Evolutionary conservation across 441 rosid species (phyloP), one percentile per base, ranked within the genome.

Genomic region (Brassica hybrid): DNA sequence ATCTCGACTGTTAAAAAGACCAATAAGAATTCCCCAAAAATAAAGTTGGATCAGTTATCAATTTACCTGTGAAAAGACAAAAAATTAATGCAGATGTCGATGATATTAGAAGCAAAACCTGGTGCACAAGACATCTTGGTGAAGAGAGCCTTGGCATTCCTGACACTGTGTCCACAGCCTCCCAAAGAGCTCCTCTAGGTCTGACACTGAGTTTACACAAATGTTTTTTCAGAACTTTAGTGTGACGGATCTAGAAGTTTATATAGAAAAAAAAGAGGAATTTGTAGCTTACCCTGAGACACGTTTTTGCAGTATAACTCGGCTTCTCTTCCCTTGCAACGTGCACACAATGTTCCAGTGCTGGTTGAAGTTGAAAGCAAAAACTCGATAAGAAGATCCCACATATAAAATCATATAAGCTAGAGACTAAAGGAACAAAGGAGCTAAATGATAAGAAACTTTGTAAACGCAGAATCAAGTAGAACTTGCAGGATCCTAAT

Each of bases 111-210:
- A 27, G 6, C 6, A 27, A 27, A 27, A 27, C 99, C 98, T 92
- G 36, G 99, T 91, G 83, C 98, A 96, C 58, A 94, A 96, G 58
- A 96, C 97, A 84, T 96, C 97, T 86, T 93, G 99, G 84, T 94
- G 99, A 81, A 96, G 98, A 69, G 98, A 96, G 67, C 97, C 98
- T 81, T 92, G 98, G 80, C 99, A 96, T 74, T 93, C 99, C 78
- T 96, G 98, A 76, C 99, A 96, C 82, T 96, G 98, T 0, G 97
- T 92, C 99, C 98, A 94, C 18, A 93, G 78, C 83, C 85, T 93
- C 73, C 97, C 95, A 80, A 93, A 92, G 68, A 92, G 88, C 79
- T 81, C 85, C 84, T 96, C 98, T 70, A 93, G 88, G 57, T 92
- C 98, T 12, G 97, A 84, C 70, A 96, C 98, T 96, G 87, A 76